Evolutionary conservation across 2,329 filamentous ascomycete species (phyloP).

Genomic region (Aspergillus sp.): DNA sequence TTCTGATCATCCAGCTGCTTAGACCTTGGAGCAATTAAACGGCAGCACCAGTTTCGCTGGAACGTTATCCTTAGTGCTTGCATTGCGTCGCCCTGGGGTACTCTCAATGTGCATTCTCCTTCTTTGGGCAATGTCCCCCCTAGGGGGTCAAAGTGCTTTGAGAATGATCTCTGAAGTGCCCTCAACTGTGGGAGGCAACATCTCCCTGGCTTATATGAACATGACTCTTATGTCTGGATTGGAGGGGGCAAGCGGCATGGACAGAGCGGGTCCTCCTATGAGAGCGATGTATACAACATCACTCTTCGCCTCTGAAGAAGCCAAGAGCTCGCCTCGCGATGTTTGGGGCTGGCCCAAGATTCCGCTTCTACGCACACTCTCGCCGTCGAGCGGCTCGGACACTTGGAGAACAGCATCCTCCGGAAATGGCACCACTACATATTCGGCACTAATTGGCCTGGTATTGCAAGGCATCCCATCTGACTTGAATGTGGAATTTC

Average conservation of each 20-base stretch:
- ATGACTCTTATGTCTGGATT: not conserved
- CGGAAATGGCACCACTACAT: not conserved
- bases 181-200: not conserved
- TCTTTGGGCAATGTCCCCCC: not conserved
- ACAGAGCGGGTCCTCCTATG: not conserved
- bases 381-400: too few relatives aligned
- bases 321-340: not conserved
- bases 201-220: slow-evolving; percentile 1
- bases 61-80: not conserved
- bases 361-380: not conserved
- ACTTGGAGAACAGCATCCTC: not conserved
- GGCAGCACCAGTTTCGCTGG: slow-evolving; percentile 2
- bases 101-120: not conserved
- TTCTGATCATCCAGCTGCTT: not conserved
- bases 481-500: not conserved
- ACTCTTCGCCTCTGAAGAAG: not conserved
- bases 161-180: not conserved
- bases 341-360: slow-evolving; percentile 9
- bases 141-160: not conserved
- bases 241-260: not conserved
- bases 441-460: not conserved
- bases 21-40: not conserved
- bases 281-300: not conserved
- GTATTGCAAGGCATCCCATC: slow-evolving; percentile 1
- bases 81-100: not conserved